Conservation (phyloP, 345 rosid genomes). For the Dipteronia dyeriana region DNA sequence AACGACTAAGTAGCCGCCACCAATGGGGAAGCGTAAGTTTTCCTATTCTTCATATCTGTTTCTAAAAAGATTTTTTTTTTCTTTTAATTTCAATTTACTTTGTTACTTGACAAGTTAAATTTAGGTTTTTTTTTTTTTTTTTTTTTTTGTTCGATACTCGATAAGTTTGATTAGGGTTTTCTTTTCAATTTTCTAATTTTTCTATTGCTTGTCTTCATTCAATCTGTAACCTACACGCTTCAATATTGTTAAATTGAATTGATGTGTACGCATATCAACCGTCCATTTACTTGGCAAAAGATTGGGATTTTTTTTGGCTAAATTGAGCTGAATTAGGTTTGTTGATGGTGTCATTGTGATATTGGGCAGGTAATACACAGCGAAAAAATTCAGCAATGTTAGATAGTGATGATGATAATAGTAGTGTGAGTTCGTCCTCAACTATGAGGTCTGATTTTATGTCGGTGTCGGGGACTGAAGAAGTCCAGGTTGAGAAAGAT, state of each 20-base stretch:
- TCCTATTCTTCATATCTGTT: neutral
- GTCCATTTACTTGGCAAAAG: neutral
- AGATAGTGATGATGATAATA: slow-evolving; percentile 81
- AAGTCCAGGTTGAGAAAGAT: slow-evolving; percentile 65
- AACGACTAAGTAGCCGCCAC: slow-evolving; percentile 24
- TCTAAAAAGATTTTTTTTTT: neutral
- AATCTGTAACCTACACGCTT: neutral
- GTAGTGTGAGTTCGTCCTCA: slow-evolving; percentile 79
- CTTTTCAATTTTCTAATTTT: neutral
- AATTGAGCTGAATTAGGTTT: slow-evolving; percentile 3
- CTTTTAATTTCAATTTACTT: slow-evolving; percentile 4
- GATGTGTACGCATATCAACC: neutral
- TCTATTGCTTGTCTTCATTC: neutral
- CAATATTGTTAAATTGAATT: neutral
- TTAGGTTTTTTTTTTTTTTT: neutral
- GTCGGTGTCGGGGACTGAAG: slow-evolving; percentile 54
- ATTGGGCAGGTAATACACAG: slow-evolving; percentile 48
- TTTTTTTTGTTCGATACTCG: neutral
- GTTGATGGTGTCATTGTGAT: neutral
- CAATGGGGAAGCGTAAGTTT: slow-evolving; percentile 79
- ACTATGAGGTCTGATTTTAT: slow-evolving; percentile 57
- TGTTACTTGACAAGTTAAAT: neutral
- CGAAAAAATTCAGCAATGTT: slow-evolving; percentile 53
- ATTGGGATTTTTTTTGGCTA: neutral
- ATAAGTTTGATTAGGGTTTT: neutral